A percentile compares a stretch with the other conserved stretches of the same genome.
Evolutionary conservation across 2,329 filamentous ascomycete genomes (phyloP).

Genomic region (Cadophora malorum): DNA sequence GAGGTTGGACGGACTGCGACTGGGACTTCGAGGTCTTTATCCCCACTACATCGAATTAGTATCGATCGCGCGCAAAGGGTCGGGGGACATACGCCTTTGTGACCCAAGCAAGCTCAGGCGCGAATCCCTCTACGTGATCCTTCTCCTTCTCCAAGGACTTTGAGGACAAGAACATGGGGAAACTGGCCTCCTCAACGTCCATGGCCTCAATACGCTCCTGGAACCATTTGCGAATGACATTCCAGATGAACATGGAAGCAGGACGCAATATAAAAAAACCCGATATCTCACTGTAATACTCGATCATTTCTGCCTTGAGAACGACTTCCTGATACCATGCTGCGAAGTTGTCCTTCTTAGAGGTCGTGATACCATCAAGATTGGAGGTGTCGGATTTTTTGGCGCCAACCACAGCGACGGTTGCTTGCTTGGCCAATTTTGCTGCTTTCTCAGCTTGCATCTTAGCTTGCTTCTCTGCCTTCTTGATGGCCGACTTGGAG

Average conservation of each 20-base stretch:
- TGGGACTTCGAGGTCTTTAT: conserved; percentile 86
- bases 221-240: conserved; percentile 70
- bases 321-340: conserved; percentile 98
- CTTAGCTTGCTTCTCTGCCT: conserved; percentile 69
- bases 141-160: conserved; percentile 84
- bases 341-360: conserved; percentile 85
- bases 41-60: conserved; percentile 66
- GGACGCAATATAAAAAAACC: conserved; percentile 93
- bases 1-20: conserved; percentile 73
- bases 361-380: conserved; percentile 74
- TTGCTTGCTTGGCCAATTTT: conserved; percentile 64
- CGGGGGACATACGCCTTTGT: conserved; percentile 71
- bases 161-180: conserved; percentile 92
- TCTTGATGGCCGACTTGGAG: conserved; percentile 70
- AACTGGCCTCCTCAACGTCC: conserved; percentile 94
- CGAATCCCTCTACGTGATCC: conserved; percentile 98
- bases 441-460: conserved; percentile 66
- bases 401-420: conserved; percentile 59
- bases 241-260: conserved; percentile 71
- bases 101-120: conserved; percentile 89
- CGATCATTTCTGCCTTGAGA: conserved; percentile 95
- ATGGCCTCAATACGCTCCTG: conserved; percentile 81
- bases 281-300: conserved; percentile 93
- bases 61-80: conserved; percentile 21
- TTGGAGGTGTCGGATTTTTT: conserved; percentile 58